phyloP scores from a whole-genome alignment of 352 stramenopile species.

The Elongisporangium undulatum region DNA sequence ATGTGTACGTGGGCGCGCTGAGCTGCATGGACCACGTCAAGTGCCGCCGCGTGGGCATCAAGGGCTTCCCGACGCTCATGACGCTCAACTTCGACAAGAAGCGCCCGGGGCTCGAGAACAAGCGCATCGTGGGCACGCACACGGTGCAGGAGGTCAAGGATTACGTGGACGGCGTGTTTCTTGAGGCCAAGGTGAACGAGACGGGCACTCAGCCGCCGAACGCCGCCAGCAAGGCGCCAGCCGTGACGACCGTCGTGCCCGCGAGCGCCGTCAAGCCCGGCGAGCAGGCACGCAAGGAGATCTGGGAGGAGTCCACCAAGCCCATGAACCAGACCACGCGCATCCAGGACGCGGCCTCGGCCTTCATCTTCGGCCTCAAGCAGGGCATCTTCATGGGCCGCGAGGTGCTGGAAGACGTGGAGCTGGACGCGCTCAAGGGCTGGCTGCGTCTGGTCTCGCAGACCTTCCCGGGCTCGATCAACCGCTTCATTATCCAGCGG shows the following conservation, averaged over 20 bases:
- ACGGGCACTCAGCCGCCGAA: slow-evolving; percentile 51
- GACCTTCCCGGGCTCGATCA: slow-evolving; percentile 69
- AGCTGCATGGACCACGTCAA: slow-evolving; percentile 88
- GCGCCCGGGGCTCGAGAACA: slow-evolving; percentile 53
- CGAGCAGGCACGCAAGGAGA: slow-evolving; percentile 30
- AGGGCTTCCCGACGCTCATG: slow-evolving; percentile 78
- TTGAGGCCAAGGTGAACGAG: slow-evolving; percentile 62
- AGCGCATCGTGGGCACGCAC: slow-evolving; percentile 73
- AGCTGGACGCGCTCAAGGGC: slow-evolving; percentile 71
- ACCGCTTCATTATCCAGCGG: slow-evolving; percentile 57
- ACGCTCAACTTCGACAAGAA: slow-evolving; percentile 78
- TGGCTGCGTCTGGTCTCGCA: slow-evolving; percentile 72
- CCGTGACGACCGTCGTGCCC: slow-evolving; percentile 7
- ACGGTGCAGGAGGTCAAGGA: slow-evolving; percentile 75
- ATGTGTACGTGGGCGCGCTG: slow-evolving; percentile 69
- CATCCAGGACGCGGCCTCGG: slow-evolving; percentile 67
- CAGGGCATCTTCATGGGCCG: slow-evolving; percentile 74
- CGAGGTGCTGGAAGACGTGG: slow-evolving; percentile 68
- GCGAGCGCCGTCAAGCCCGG: slow-evolving; percentile 17
- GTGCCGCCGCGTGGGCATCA: slow-evolving; percentile 71
- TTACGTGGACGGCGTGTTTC: slow-evolving; percentile 56
- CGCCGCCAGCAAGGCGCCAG: slow-evolving; percentile 9
- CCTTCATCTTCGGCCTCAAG: slow-evolving; percentile 78
- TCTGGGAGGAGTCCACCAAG: slow-evolving; percentile 78
- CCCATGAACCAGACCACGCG: slow-evolving; percentile 74